Evolutionary conservation across 2,329 filamentous ascomycete species (phyloP), one percentile per base, ranked within the genome.

Genomic region (Cladosporium sp.): DNA sequence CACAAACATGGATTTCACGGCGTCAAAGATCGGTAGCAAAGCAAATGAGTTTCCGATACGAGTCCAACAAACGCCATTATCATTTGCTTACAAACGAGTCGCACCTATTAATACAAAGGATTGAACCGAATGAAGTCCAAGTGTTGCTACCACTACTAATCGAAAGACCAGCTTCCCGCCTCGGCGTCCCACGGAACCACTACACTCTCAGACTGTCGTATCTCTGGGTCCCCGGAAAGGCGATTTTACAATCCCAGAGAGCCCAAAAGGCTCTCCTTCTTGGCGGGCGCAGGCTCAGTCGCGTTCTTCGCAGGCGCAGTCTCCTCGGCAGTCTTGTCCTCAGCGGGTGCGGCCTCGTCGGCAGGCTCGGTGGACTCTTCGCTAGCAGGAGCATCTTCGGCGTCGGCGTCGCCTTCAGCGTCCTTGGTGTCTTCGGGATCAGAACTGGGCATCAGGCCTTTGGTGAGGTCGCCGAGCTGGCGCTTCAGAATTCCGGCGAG

Each of bases 401-500:
- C 31, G 1, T 35, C 33, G 4, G 2, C 33, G 33, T 14, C 5
- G 33, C 3, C 33, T 16, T 52, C 49, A 5, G 26, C 26, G 12
- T 52, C 49, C 5, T 52, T 26, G 26, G 23, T 26, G 3, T n/a
- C 37, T n/a, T 44, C 16, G n/a, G 40, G n/a, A 10, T 1, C 4
- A 5, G 40, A 12, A n/a, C n/a, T 46, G n/a, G 40, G 40, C 8
- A 46, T 11, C 2, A 46, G 40, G n/a, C 40, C 40, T 4, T 46
- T 46, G n/a, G 40, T 46, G 1, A 46, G 40, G n/a, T n/a, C 40
- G n/a, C 3, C 49, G 49, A 52, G 49, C 12, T 52, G 49, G 16
- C 49, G 28, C 31, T 26, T 33, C 18, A 61, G 44, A 21, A 62
- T 35, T 2, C 60, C 60, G 10, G 44, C 60, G 23, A 62, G 60